These are phyloP conservation scores for Lepidium didymum DNA, from an alignment of 345 rosid species.

Conservation along the genomic window DNA sequence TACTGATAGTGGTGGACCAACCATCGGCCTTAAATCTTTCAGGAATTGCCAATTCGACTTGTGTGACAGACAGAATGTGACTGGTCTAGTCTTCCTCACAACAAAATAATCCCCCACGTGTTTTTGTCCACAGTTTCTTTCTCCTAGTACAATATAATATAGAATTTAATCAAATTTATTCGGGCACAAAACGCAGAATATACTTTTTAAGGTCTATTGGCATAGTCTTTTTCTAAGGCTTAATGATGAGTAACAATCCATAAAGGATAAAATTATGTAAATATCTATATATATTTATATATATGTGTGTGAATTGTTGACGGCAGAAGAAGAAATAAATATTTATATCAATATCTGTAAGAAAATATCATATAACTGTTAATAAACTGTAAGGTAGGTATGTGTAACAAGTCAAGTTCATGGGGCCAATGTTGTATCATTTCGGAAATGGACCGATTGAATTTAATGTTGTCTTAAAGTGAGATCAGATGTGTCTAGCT, in stretches of 20 bases:
- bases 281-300: no score
- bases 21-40: neutral
- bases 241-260: neutral
- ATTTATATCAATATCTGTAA: neutral
- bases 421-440: constrained; percentile 22
- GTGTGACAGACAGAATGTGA: constrained; percentile 8
- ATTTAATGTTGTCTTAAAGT: constrained; percentile 14
- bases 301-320: neutral
- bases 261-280: neutral
- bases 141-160: neutral
- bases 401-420: constrained; percentile 21
- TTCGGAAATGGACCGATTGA: constrained; percentile 7
- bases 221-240: neutral
- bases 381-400: neutral
- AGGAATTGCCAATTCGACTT: neutral
- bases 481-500: constrained; percentile 25
- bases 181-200: neutral
- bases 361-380: constrained; percentile 5
- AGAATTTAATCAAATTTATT: neutral
- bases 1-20: neutral
- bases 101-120: neutral
- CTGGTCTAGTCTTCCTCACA: neutral
- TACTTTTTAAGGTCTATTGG: neutral
- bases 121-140: neutral
- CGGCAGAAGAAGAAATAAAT: neutral